Conservation (phyloP, 1,139 yeast species). For the Suhomyces bolitotheri region DNA sequence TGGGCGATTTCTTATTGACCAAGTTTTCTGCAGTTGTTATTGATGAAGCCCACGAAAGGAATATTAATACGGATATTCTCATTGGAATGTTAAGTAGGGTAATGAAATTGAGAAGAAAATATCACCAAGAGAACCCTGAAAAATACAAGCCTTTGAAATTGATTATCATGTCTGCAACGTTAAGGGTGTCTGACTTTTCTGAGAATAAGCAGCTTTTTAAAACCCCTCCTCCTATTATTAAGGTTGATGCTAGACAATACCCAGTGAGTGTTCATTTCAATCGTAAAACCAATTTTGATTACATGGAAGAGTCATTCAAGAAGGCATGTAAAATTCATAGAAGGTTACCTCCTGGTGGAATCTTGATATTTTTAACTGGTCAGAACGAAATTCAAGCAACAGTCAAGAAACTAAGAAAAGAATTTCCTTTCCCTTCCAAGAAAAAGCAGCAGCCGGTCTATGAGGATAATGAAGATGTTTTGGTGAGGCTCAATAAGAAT, state of each 20-base stretch:
- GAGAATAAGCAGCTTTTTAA: constrained; percentile 72
- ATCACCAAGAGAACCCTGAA: constrained; percentile 47
- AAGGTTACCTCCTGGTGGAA: constrained; percentile 90
- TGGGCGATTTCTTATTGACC: constrained; percentile 75
- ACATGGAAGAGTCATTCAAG: constrained; percentile 81
- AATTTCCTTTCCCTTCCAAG: constrained; percentile 60
- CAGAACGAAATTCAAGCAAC: constrained; percentile 84
- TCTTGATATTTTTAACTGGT: constrained; percentile 88
- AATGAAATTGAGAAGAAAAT: constrained; percentile 68
- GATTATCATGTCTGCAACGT: constrained; percentile 91
- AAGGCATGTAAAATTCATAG: constrained; percentile 87
- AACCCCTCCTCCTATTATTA: constrained; percentile 83
- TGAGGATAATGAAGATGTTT: constrained; percentile 30
- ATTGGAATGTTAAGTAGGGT: constrained; percentile 93
- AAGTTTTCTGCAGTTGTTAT: constrained; percentile 86
- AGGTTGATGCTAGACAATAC: constrained; percentile 92
- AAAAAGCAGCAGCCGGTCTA: constrained; percentile 13
- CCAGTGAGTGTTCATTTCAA: constrained; percentile 94
- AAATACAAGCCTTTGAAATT: constrained; percentile 62
- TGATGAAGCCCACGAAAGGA: constrained; percentile 98
- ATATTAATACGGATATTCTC: constrained; percentile 90
- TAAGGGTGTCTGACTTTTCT: constrained; percentile 89
- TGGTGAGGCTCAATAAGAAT: constrained; percentile 57
- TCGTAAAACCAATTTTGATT: constrained; percentile 72
- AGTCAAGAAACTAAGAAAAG: constrained; percentile 65